These are phyloP conservation scores for Abelmoschus esculentus DNA, from an alignment of 345 rosid species.

Conservation along the genomic window DNA sequence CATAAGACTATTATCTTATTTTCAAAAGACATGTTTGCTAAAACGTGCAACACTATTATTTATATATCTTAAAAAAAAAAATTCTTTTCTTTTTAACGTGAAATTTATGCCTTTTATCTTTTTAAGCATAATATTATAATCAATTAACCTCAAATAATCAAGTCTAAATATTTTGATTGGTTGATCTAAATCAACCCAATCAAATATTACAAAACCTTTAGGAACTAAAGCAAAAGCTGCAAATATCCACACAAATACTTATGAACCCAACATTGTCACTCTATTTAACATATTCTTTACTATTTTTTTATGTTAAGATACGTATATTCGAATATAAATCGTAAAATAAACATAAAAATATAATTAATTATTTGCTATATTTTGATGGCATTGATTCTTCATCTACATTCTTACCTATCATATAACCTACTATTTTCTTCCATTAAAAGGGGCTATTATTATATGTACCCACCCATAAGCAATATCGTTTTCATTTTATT, in stretches of 20 bases:
- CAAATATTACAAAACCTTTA: background rate
- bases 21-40: too few species aligned
- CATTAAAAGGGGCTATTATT: background rate
- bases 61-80: too few species aligned
- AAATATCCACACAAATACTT: conserved; percentile 4
- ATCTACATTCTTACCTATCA: conserved; percentile 19
- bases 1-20: too few species aligned
- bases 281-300: background rate
- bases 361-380: background rate
- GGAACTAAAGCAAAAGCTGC: conserved; percentile 19
- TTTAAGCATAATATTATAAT: too few species aligned
- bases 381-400: conserved; percentile 17
- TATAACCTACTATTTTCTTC: background rate
- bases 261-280: background rate
- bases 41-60: too few species aligned
- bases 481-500: background rate
- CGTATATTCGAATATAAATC: too few species aligned
- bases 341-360: too few species aligned
- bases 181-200: conserved; percentile 36
- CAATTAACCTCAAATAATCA: background rate
- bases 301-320: too few species aligned
- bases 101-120: too few species aligned
- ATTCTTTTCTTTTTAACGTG: too few species aligned
- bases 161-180: conserved; percentile 22
- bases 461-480: background rate